phyloP scores from a whole-genome alignment of 2,329 filamentous ascomycete species.

The Immersiporthe knoxdaviesiana region DNA sequence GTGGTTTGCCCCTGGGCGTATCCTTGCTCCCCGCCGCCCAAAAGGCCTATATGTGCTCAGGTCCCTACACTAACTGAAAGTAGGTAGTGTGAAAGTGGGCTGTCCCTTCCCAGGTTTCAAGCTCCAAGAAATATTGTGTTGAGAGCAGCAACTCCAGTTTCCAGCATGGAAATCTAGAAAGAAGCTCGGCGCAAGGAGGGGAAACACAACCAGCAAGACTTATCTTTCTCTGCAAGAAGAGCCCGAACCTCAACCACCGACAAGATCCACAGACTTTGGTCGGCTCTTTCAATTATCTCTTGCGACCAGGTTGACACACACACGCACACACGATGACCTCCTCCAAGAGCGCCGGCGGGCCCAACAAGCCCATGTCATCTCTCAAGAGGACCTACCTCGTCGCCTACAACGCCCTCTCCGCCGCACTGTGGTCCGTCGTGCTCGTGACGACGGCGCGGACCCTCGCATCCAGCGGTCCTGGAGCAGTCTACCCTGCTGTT shows the following conservation, averaged over 20 bases:
- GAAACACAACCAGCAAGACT: too few relatives aligned
- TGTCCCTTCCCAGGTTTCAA: not conserved
- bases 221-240: too few relatives aligned
- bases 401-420: slow-evolving; percentile 28
- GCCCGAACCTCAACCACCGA: too few relatives aligned
- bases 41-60: not conserved
- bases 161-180: not conserved
- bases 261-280: too few relatives aligned
- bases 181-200: too few relatives aligned
- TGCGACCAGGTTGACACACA: not conserved
- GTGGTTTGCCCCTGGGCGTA: slow-evolving; percentile 22
- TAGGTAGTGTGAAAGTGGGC: slow-evolving; percentile 2
- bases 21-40: not conserved
- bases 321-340: slow-evolving; percentile 21
- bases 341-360: slow-evolving; percentile 26
- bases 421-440: slow-evolving; percentile 74
- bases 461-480: slow-evolving; percentile 58
- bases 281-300: not conserved
- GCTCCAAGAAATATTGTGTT: slow-evolving; percentile 14
- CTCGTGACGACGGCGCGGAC: slow-evolving; percentile 67
- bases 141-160: not conserved
- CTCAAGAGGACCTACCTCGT: slow-evolving; percentile 28
- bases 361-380: slow-evolving; percentile 38
- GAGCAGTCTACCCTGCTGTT: slow-evolving; percentile 62
- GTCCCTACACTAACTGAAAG: slow-evolving; percentile 12